These are phyloP conservation scores for Xylaria acuta DNA, from an alignment of 495 filamentous ascomycete genomes.

Conservation along the genomic window DNA sequence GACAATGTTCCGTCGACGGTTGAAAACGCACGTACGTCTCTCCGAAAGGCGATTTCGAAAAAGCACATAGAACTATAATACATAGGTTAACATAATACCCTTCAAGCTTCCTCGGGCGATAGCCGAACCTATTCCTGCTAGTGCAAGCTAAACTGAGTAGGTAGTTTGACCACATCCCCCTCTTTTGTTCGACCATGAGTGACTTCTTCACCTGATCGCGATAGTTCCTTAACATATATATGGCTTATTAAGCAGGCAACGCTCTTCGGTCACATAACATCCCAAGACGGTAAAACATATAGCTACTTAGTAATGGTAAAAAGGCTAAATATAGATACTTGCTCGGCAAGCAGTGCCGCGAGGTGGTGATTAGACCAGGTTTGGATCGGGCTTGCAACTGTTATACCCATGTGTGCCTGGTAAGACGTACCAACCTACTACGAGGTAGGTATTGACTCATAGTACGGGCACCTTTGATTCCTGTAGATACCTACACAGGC, in stretches of 20 bases:
- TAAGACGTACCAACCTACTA: not conserved
- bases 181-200: not conserved
- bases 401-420: not conserved
- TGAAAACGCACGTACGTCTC: not conserved
- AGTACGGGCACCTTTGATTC: not conserved
- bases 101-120: not conserved
- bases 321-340: not conserved
- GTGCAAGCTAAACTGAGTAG: not conserved
- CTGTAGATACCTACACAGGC: not conserved
- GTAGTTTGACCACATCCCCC: not conserved
- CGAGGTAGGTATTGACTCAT: not conserved
- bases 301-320: not conserved
- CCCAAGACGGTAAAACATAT: not conserved
- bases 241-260: not conserved
- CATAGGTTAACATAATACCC: not conserved
- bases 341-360: not conserved
- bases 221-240: not conserved
- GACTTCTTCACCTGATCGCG: slow-evolving; percentile 5
- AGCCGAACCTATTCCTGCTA: not conserved
- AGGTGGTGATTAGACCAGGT: not conserved
- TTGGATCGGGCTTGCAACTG: not conserved
- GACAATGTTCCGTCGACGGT: not conserved
- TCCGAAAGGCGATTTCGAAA: not conserved
- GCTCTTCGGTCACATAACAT: not conserved
- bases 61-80: not conserved